Percentiles rank a stretch among this genome's conserved stretches.
phyloP scores from a whole-genome alignment of 2,329 filamentous ascomycete genomes.

The Furcasterigmium sp. region DNA sequence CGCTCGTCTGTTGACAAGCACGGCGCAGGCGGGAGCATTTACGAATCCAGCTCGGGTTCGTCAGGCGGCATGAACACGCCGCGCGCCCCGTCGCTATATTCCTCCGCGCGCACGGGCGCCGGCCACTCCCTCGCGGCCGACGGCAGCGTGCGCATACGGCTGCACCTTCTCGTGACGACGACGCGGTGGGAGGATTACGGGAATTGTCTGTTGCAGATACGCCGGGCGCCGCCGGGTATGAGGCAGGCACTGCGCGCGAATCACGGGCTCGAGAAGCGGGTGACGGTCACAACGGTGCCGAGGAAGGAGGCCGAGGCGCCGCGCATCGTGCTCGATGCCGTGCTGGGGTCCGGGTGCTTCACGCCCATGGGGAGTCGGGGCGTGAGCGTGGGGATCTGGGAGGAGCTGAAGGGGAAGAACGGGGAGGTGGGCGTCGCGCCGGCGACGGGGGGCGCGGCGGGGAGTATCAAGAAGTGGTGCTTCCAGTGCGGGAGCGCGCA shows the following conservation, averaged over 20 bases:
- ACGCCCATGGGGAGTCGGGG: conserved; percentile 78
- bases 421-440: conserved; percentile 49
- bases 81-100: conserved; percentile 53
- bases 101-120: conserved; percentile 34
- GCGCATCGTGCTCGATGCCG: conserved; percentile 72
- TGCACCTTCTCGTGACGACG: conserved; percentile 72
- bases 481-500: conserved; percentile 51
- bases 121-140: conserved; percentile 56
- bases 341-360: conserved; percentile 79
- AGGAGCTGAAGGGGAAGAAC: conserved; percentile 62
- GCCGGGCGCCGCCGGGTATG: conserved; percentile 62
- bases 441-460: conserved; percentile 43
- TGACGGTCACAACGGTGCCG: conserved; percentile 70
- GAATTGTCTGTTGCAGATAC: conserved; percentile 75
- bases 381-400: conserved; percentile 85
- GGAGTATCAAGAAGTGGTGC: conserved; percentile 58
- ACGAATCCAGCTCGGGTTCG: conserved; percentile 54
- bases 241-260: conserved; percentile 53
- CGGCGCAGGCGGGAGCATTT: conserved; percentile 52
- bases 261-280: conserved; percentile 74
- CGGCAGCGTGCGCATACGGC: conserved; percentile 78
- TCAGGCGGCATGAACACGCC: conserved; percentile 42
- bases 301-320: conserved; percentile 52
- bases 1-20: conserved; percentile 66
- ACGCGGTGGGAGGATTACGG: conserved; percentile 91